These are phyloP conservation scores for Triglochin maritima DNA, from an alignment of 106 monocot species.

Conservation along the genomic window DNA sequence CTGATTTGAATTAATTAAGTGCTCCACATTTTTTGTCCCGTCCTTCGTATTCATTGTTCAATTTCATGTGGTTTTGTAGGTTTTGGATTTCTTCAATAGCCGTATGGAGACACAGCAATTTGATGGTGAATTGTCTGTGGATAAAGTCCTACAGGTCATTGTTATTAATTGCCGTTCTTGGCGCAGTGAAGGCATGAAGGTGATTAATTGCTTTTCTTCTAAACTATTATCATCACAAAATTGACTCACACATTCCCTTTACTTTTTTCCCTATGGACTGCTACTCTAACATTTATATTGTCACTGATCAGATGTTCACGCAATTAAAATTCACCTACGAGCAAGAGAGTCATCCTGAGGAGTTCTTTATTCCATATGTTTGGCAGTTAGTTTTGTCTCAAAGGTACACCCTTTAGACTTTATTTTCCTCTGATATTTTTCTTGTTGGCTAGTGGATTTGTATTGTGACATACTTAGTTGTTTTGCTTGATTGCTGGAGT, in stretches of 20 bases:
- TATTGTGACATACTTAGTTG: too few species aligned
- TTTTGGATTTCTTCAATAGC: slow-evolving; percentile 94
- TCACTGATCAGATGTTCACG: slow-evolving; percentile 69
- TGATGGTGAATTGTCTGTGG: slow-evolving; percentile 89
- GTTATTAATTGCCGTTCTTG: slow-evolving; percentile 86
- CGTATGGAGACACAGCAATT: slow-evolving; percentile 79
- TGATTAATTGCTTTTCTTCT: slow-evolving; percentile 7
- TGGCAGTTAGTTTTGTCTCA: slow-evolving; percentile 69
- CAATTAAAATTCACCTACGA: slow-evolving; percentile 96
- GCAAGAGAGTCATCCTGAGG: slow-evolving; percentile 96
- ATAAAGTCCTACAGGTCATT: slow-evolving; percentile 78
- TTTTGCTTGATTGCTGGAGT: too few species aligned
- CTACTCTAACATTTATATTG: background rate
- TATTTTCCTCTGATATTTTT: too few species aligned
- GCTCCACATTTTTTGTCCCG: background rate
- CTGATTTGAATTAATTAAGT: too few species aligned
- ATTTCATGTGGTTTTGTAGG: slow-evolving; percentile 25
- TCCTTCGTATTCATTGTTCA: background rate
- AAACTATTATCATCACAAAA: too few species aligned
- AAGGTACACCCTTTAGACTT: slow-evolving; percentile 26
- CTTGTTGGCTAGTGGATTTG: too few species aligned
- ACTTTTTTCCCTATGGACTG: background rate
- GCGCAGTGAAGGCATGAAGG: slow-evolving; percentile 99
- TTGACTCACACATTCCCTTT: background rate
- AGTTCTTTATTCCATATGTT: slow-evolving; percentile 93